A percentile compares a stretch with the other conserved stretches of the same genome.
phyloP scores from a whole-genome alignment of 495 filamentous ascomycete genomes.

The Lasiosphaeria hispida region DNA sequence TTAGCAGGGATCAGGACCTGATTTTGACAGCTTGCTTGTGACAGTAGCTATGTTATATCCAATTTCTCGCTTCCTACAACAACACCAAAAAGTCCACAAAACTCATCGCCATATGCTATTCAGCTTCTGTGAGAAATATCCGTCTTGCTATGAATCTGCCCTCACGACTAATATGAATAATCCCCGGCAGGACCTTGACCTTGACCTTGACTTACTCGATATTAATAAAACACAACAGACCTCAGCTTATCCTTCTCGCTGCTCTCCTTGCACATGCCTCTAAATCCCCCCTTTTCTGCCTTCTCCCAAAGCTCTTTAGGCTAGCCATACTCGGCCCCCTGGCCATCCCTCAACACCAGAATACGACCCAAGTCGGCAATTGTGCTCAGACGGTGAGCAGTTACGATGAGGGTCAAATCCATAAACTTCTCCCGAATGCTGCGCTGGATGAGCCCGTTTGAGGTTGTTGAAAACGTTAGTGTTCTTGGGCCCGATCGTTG shows the following conservation, averaged over 20 bases:
- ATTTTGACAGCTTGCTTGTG: no score
- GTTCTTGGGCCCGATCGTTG: constrained; percentile 44
- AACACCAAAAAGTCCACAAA: neutral
- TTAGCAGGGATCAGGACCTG: no score
- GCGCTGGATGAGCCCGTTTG: constrained; percentile 71
- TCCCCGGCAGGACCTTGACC: neutral
- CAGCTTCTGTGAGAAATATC: no score
- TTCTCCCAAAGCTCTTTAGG: constrained; percentile 66
- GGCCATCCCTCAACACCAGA: constrained; percentile 74
- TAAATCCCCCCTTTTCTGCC: constrained; percentile 55
- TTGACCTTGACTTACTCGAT: neutral
- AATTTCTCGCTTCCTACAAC: neutral
- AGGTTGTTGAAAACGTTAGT: constrained; percentile 63
- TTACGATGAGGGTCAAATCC: constrained; percentile 72
- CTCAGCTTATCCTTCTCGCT: constrained; percentile 65
- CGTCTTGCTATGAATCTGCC: neutral
- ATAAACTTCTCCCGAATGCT: constrained; percentile 78
- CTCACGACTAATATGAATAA: neutral
- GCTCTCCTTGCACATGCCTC: constrained; percentile 71
- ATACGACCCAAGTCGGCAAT: constrained; percentile 85
- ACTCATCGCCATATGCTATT: no score
- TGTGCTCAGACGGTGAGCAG: no score
- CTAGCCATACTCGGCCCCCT: constrained; percentile 68
- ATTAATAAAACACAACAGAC: constrained; percentile 46
- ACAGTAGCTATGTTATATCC: no score